Base-by-base conservation (phyloP, 2,329 filamentous ascomycete species). In the Sphaerulina musiva region DNA sequence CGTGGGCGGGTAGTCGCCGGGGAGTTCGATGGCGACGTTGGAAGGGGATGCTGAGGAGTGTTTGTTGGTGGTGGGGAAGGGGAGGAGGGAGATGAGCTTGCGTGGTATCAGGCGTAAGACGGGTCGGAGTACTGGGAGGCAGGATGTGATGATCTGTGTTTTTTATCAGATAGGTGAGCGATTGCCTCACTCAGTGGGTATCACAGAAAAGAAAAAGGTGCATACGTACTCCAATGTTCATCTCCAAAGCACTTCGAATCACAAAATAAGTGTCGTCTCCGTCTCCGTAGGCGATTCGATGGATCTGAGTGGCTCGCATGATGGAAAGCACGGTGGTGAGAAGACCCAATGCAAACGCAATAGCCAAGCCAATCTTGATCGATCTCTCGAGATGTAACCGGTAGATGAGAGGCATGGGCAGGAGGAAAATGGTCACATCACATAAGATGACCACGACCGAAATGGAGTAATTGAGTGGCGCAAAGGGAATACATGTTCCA, bases 401-500 rank as follows among this genome's bases (percentile, higher is more conserved):
- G 12, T 54, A 46, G 29, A 60, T 52, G n/a, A 60, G 53, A 34
- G 58, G 58, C 12, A 60, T 56, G 3, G 58, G 58, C 20, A 60
- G 38, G 4, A 60, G 46, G 38, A 58, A 60, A 26, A 60, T 56
- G 17, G 54, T 48, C 7, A 60, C 46, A 32, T 60, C 58, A 43
- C 53, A 55, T 12, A 54, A 4, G 29, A 60, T 58, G 44, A 51
- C 55, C 9, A 53, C 57, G 8, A 52, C 48, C 36, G 55, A 52
- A 14, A 60, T 86, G 6, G 97, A 83, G 66, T 97, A 92, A 67
- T 97, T 97, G 63, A 98, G 86, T 0, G 92, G 89, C 0, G 92
- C 87, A 64, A 93, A 98, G 0, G 93, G 93, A 83, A 98, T 83
- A 6, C 93, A 92, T 54, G 80, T 86, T 29, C 89, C 90, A 64